Percentiles rank a stretch among this genome's conserved stretches.
Conservation (phyloP, 495 filamentous ascomycete species). For the Neurospora discreta region DNA sequence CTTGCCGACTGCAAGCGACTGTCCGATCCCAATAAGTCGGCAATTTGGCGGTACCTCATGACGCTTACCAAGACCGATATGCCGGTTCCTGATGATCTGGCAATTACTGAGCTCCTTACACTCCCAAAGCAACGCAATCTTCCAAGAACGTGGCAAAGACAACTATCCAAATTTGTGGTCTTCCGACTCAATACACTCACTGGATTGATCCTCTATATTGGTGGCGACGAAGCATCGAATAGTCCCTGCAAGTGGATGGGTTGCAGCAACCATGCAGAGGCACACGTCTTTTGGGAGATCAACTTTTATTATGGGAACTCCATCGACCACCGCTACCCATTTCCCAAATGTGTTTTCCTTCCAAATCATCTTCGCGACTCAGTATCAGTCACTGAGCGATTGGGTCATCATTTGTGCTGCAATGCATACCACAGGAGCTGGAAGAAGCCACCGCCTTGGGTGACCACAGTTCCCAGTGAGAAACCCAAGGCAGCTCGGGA, state of each 20-base stretch:
- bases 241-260: background rate
- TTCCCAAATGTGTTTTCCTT: background rate
- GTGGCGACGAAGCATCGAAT: background rate
- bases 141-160: background rate
- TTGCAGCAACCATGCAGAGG: background rate
- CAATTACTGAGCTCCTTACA: background rate
- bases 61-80: background rate
- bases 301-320: background rate
- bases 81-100: background rate
- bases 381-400: background rate
- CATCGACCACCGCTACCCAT: background rate
- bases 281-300: background rate
- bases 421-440: background rate
- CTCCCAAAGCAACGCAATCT: background rate
- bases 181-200: background rate
- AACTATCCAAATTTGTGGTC: background rate
- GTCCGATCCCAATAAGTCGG: background rate
- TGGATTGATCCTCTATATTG: background rate
- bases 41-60: background rate
- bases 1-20: background rate
- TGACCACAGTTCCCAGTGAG: background rate
- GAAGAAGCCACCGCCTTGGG: background rate
- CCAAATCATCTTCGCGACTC: background rate
- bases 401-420: background rate
- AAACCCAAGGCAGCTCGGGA: background rate